Base-by-base conservation (phyloP, 2,329 filamentous ascomycete genomes). In the Ophiocordyceps robertsii region DNA sequence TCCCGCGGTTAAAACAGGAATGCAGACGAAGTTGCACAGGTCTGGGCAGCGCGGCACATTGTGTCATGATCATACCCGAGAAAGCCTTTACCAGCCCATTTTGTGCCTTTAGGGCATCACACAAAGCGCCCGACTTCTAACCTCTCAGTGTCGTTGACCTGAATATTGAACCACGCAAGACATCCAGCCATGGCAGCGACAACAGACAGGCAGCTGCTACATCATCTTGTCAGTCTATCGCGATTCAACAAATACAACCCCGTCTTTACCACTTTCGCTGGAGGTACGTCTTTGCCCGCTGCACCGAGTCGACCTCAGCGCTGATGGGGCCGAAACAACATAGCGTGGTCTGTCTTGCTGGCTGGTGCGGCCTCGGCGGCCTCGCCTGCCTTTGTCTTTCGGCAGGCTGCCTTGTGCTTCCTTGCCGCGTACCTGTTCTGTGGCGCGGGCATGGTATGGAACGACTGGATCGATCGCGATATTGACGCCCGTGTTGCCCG, bases 361-460 rank as follows among this genome's bases (percentile, higher is more conserved):
- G 41, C 41, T 4, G 40, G 40, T 2, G 41, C 41, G 14, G 31
- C 37, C 12, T 31, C 37, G 24, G 12, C 21, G 7, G 11, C 35
- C 2, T 31, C 42, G 2, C 38, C 19, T 24, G 38, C 39, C 21
- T 46, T 49, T 19, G 47, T 56, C 11, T 47, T 57, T 37, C 29
- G 41, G 9, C 54, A 54, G 29, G 49, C 51, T 2, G 42, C 45
- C 6, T 41, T 56, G 36, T 49, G 47, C 29, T 52, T 55, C 21
- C 24, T 52, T 13, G 47, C 49, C 30, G 46, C 50, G 3, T 56
- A 52, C 36, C 29, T 54, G 1, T 56, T 56, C 32, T 55, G 53
- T 35, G 55, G 55, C 6, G 55, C 55, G 1, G 55, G 53, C 9
- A 56, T 56, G 53, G 54, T 55, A 2, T 57, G 55, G 55, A 56